These are phyloP conservation scores for Arthrobotrys sinensis DNA, from an alignment of 2,329 filamentous ascomycete species.

Conservation along the genomic window DNA sequence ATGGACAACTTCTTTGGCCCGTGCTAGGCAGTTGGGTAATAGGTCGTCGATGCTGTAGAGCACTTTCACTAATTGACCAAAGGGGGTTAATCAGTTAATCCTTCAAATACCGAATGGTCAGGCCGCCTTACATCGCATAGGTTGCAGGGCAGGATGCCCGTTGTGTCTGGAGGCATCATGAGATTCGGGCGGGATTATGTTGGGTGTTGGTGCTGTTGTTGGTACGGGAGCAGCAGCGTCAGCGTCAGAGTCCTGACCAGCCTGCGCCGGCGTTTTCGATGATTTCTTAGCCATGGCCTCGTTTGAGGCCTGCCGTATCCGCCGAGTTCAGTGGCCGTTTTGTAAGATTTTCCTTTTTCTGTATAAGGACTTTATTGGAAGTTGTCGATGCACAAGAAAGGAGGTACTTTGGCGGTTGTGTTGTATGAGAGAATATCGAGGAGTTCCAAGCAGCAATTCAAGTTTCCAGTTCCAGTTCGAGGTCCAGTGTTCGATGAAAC, in stretches of 20 bases:
- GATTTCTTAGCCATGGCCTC: constrained; percentile 58
- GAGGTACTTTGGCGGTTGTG: constrained; percentile 41
- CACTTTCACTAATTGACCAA: constrained; percentile 50
- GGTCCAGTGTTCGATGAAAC: background rate
- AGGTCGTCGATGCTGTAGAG: constrained; percentile 57
- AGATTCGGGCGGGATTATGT: constrained; percentile 36
- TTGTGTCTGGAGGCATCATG: constrained; percentile 38
- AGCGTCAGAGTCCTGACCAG: constrained; percentile 40
- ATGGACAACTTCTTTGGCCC: constrained; percentile 58
- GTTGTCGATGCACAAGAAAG: constrained; percentile 22
- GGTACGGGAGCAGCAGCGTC: constrained; percentile 13
- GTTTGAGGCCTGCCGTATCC: constrained; percentile 42
- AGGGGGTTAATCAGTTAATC: constrained; percentile 20
- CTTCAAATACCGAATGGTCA: background rate
- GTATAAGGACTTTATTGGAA: background rate
- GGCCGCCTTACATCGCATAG: constrained; percentile 55
- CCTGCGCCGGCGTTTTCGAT: constrained; percentile 40
- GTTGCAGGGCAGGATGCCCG: constrained; percentile 31
- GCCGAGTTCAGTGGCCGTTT: constrained; percentile 53
- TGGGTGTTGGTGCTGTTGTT: constrained; percentile 41
- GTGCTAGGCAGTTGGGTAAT: constrained; percentile 56
- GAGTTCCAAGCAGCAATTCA: background rate
- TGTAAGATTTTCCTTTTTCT: constrained; percentile 21
- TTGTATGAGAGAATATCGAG: constrained; percentile 41
- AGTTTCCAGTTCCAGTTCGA: background rate